Conservation (phyloP, 1,139 yeast species). For the Scheffersomyces titani region DNA sequence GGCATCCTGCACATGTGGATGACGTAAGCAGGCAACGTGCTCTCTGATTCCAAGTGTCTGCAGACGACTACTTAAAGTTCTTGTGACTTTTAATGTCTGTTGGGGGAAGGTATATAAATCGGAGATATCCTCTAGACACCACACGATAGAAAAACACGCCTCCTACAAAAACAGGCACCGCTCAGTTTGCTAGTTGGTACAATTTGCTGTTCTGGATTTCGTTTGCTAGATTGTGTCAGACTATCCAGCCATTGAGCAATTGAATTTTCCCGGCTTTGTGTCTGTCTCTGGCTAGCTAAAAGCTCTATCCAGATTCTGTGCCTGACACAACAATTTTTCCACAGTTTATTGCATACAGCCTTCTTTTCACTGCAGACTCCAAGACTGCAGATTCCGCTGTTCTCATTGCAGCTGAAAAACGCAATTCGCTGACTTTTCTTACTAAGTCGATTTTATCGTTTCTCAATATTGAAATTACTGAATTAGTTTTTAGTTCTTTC, state of each 20-base stretch:
- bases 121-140: not conserved
- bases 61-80: not conserved
- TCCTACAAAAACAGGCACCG: not conserved
- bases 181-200: not conserved
- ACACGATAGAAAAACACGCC: not conserved
- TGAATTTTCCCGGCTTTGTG: not conserved
- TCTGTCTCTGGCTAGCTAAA: not conserved
- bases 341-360: not conserved
- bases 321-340: not conserved
- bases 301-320: not conserved
- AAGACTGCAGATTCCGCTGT: not conserved
- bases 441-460: not conserved
- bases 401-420: not conserved
- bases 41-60: not conserved
- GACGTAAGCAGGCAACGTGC: not conserved
- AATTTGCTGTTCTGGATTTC: not conserved
- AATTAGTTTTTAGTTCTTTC: not conserved
- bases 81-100: not conserved
- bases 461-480: not conserved
- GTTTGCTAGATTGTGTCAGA: not conserved
- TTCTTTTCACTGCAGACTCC: not conserved
- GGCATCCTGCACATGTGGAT: not conserved
- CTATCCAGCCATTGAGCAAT: not conserved
- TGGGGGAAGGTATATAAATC: not conserved
- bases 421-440: not conserved